Percentiles rank a stretch among this genome's conserved stretches.
Conservation (phyloP, 169 alveolate genomes). For the Fabrea salina region DNA sequence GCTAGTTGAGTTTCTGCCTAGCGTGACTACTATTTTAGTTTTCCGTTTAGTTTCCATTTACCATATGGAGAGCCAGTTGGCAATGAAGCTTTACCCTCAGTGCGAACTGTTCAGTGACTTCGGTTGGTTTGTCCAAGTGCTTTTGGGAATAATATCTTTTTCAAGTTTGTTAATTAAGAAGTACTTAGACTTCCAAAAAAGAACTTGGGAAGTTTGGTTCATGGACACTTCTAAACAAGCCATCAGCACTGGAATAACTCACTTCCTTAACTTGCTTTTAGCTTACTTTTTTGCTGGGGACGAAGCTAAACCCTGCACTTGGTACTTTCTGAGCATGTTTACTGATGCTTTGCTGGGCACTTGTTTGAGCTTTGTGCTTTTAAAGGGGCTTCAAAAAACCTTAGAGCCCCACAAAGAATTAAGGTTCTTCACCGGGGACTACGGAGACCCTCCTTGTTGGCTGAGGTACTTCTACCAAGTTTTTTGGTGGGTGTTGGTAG, state of each 20-base stretch:
- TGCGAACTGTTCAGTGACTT: constrained; percentile 29
- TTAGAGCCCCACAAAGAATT: neutral
- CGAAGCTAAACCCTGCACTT: constrained; percentile 9
- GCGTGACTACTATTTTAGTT: constrained; percentile 96
- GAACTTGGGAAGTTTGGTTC: constrained; percentile 35
- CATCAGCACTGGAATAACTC: constrained; percentile 5
- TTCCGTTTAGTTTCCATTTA: too few species aligned
- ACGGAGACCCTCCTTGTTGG: constrained; percentile 5
- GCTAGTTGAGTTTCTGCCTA: constrained; percentile 96
- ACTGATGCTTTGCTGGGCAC: constrained; percentile 24
- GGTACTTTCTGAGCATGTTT: constrained; percentile 7
- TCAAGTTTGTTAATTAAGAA: constrained; percentile 11
- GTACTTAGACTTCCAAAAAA: constrained; percentile 5
- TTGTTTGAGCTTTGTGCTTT: constrained; percentile 6
- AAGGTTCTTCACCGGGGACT: constrained; percentile 17
- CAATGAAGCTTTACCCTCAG: too few species aligned
- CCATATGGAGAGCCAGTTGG: too few species aligned
- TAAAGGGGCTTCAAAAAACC: neutral
- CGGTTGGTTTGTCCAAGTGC: constrained; percentile 20
- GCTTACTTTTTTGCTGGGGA: neutral
- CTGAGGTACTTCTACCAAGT: constrained; percentile 1
- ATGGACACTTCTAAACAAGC: constrained; percentile 37
- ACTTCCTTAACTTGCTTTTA: neutral
- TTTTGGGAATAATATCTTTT: neutral
- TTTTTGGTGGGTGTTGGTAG: neutral